Conservation (phyloP, 768 basidiomycete genomes). For the Mycena floridula region DNA sequence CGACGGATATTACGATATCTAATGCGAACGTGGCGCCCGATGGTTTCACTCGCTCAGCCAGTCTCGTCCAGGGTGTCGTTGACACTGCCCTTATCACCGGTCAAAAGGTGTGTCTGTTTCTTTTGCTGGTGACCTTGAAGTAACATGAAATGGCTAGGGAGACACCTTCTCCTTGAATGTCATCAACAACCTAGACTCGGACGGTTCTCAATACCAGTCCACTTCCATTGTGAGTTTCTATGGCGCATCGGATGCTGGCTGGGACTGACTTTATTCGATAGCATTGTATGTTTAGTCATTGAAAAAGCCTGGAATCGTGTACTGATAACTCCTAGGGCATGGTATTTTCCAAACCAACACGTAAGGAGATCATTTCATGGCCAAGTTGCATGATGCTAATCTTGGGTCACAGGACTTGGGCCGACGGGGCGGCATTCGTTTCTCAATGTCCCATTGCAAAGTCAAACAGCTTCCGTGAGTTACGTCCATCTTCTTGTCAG, state of each 20-base stretch:
- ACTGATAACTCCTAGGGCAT: too few species aligned
- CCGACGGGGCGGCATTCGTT: conserved; percentile 23
- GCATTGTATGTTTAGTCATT: too few species aligned
- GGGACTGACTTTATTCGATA: conserved; percentile 2
- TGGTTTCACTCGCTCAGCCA: conserved; percentile 25
- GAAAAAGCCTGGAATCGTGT: too few species aligned
- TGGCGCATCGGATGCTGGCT: neutral
- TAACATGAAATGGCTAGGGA: neutral
- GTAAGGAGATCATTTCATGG: conserved; percentile 22
- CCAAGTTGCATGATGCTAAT: conserved; percentile 27
- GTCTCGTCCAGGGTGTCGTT: conserved; percentile 25
- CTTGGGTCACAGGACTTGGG: conserved; percentile 31
- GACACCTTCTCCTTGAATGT: conserved; percentile 26
- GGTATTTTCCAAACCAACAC: conserved; percentile 41
- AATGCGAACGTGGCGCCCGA: conserved; percentile 32
- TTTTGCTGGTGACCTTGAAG: neutral
- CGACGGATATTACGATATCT: conserved; percentile 18
- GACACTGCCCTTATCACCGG: conserved; percentile 39
- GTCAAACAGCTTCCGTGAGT: conserved; percentile 21
- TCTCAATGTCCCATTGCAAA: conserved; percentile 27
- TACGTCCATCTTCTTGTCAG: too few species aligned
- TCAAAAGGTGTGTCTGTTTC: conserved; percentile 11
- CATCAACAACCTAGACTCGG: conserved; percentile 29
- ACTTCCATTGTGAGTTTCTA: conserved; percentile 25
- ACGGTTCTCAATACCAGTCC: conserved; percentile 31